phyloP scores from a whole-genome alignment of 2,329 filamentous ascomycete species.

The Aureobasidium zeae region DNA sequence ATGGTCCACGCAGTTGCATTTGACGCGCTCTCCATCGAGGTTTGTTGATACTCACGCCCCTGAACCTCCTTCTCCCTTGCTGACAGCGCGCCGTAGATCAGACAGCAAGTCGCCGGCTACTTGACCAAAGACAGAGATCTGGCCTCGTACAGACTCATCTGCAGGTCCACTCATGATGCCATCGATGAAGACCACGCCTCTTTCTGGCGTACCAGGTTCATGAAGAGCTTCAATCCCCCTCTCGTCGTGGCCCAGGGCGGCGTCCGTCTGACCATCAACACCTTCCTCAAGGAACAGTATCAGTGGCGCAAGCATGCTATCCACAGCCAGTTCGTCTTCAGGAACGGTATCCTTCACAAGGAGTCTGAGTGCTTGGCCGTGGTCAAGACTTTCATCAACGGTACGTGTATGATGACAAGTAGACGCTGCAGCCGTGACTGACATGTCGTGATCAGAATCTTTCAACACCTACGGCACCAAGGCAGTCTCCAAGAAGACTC shows the following conservation, averaged over 20 bases:
- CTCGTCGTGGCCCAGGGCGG: conserved; percentile 5
- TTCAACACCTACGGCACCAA: conserved; percentile 24
- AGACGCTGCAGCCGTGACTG: background rate
- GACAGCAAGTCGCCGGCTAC: conserved; percentile 30
- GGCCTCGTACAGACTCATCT: conserved; percentile 32
- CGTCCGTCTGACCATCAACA: conserved; percentile 20
- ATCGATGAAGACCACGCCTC: conserved; percentile 33
- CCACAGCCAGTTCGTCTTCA: conserved; percentile 23
- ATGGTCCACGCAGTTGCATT: conserved; percentile 16
- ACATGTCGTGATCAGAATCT: conserved; percentile 24
- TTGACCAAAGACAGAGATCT: conserved; percentile 38
- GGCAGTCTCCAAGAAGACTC: conserved; percentile 13
- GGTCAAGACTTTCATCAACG: conserved; percentile 36
- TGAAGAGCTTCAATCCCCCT: conserved; percentile 32
- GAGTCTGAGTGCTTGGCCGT: conserved; percentile 32
- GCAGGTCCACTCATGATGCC: conserved; percentile 31
- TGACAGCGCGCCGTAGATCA: conserved; percentile 27
- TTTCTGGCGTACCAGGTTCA: conserved; percentile 42
- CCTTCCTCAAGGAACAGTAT: conserved; percentile 31
- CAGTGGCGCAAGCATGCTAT: conserved; percentile 25
- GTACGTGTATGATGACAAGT: conserved; percentile 26
- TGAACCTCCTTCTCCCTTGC: conserved; percentile 15
- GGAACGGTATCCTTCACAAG: conserved; percentile 19
- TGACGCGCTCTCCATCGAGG: conserved; percentile 23
- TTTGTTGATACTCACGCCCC: conserved; percentile 18